Percentiles rank a stretch among this genome's conserved stretches.
These are phyloP conservation scores for Pythium coloratum DNA, from an alignment of 352 stramenopile species.

Conservation along the genomic window DNA sequence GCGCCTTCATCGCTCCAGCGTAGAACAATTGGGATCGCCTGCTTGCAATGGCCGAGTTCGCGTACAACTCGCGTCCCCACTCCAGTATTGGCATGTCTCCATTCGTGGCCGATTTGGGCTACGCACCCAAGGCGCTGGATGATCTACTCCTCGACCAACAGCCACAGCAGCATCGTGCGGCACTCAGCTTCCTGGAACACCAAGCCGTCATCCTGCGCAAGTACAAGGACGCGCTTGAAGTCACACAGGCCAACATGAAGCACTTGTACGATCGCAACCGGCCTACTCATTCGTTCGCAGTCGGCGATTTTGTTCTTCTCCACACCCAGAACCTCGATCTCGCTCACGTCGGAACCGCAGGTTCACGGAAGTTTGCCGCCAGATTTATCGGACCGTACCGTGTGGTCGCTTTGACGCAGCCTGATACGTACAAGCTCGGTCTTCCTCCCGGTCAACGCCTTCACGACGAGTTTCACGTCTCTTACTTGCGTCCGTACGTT, in stretches of 20 bases:
- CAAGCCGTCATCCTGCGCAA: not conserved
- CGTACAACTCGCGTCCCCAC: constrained; percentile 17
- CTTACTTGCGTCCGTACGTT: constrained; percentile 10
- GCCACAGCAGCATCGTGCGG: not conserved
- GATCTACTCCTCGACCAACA: not conserved
- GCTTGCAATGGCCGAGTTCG: constrained; percentile 21
- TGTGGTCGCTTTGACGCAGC: constrained; percentile 3
- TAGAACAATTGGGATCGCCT: constrained; percentile 18
- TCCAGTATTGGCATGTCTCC: constrained; percentile 13
- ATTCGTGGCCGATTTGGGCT: constrained; percentile 16
- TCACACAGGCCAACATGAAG: not conserved
- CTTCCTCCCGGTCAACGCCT: constrained; percentile 16
- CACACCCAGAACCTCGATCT: constrained; percentile 24
- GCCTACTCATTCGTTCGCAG: constrained; percentile 3
- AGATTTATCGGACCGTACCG: constrained; percentile 24
- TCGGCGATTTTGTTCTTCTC: constrained; percentile 22
- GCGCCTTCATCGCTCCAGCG: not conserved
- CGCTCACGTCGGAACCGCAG: constrained; percentile 8
- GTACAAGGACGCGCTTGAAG: constrained; percentile 7
- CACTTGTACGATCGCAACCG: constrained; percentile 17
- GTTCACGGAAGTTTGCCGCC: constrained; percentile 19
- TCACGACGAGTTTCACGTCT: constrained; percentile 29
- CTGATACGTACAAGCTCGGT: constrained; percentile 17
- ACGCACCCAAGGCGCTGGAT: constrained; percentile 1
- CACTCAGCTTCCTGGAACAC: constrained; percentile 1